Evolutionary conservation across 108 stramenopile species (phyloP).

Genomic region (Pelagomonas calceolata): DNA sequence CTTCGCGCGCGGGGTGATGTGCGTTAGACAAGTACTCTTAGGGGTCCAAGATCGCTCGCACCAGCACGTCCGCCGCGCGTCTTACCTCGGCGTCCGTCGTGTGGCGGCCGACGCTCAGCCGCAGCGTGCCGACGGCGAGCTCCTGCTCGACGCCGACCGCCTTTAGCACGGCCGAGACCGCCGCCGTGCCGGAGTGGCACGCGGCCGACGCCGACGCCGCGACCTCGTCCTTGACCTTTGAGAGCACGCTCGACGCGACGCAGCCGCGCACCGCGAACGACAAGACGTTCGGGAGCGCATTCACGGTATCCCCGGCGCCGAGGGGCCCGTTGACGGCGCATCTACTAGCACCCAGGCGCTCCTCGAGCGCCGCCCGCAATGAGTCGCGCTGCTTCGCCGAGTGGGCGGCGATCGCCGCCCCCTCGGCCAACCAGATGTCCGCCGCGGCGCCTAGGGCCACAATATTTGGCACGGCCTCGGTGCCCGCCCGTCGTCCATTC

Average conservation of each 20-base stretch:
- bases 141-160: constrained; percentile 72
- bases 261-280: constrained; percentile 63
- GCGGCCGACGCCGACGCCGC: constrained; percentile 82
- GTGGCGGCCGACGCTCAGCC: constrained; percentile 74
- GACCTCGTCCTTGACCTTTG: constrained; percentile 50
- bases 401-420: constrained; percentile 30
- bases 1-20: too few relatives aligned
- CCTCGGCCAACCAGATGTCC: constrained; percentile 27
- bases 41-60: neutral
- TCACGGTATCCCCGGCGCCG: constrained; percentile 19
- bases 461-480: constrained; percentile 86
- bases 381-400: constrained; percentile 55
- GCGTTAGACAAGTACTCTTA: too few relatives aligned
- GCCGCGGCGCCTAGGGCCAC: constrained; percentile 75
- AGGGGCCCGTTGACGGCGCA: constrained; percentile 57
- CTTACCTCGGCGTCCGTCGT: constrained; percentile 69
- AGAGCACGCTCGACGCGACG: constrained; percentile 45
- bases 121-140: constrained; percentile 72
- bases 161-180: constrained; percentile 59
- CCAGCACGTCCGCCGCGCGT: constrained; percentile 35
- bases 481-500: constrained; percentile 75
- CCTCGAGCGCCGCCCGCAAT: constrained; percentile 41
- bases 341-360: constrained; percentile 27
- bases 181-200: constrained; percentile 51
- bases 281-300: constrained; percentile 80